Evolutionary conservation across 768 basidiomycete genomes (phyloP).

Genomic region (Termitomyces sp.): DNA sequence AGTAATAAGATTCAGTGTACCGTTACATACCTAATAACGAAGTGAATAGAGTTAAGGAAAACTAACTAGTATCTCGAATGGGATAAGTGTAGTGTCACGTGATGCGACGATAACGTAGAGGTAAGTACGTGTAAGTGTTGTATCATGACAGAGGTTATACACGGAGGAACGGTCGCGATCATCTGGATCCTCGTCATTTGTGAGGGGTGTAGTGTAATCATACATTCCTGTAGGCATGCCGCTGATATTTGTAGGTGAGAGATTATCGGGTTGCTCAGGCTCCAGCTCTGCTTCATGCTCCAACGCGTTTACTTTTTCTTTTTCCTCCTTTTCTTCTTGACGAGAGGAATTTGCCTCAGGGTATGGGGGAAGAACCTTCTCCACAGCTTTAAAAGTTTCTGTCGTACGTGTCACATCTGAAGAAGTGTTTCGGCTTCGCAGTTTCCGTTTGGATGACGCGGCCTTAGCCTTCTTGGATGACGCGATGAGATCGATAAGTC

Average conservation of each 20-base stretch:
- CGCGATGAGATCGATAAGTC: slow-evolving; percentile 37
- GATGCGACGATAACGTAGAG: no score
- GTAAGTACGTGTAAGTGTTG: no score
- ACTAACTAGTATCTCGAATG: slow-evolving; percentile 19
- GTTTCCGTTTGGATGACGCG: slow-evolving; percentile 16
- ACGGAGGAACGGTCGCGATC: slow-evolving; percentile 3
- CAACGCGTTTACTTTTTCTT: not conserved
- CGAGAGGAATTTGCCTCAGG: not conserved
- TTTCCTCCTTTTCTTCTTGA: not conserved
- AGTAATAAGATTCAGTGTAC: no score
- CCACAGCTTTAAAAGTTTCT: not conserved
- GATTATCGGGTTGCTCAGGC: not conserved
- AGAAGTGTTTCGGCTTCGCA: not conserved
- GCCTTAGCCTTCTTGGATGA: slow-evolving; percentile 30
- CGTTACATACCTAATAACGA: no score
- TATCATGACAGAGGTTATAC: slow-evolving; percentile 15
- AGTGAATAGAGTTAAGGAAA: no score
- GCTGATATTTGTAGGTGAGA: not conserved
- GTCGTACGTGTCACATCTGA: not conserved
- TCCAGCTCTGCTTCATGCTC: not conserved
- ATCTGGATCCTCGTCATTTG: slow-evolving; percentile 6
- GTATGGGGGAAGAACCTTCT: not conserved
- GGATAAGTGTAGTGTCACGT: no score
- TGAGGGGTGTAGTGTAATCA: slow-evolving; percentile 5
- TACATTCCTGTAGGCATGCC: not conserved